Evolutionary conservation across 1,284 basidiomycete species (phyloP).

Genomic region (Trametes sp.): DNA sequence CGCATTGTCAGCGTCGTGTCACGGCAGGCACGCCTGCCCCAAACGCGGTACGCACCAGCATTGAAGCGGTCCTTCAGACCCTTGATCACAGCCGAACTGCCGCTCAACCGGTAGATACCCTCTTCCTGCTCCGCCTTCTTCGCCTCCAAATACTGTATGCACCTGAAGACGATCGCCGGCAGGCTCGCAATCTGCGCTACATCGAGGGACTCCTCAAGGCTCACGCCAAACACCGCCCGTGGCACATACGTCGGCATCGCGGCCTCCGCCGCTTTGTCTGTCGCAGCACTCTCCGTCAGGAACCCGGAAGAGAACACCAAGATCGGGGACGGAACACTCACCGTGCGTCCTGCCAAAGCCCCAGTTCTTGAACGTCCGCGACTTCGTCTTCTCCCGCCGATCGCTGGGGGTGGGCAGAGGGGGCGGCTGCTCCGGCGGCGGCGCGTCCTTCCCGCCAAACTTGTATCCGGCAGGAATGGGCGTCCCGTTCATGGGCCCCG

Average conservation of each 20-base stretch:
- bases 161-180: constrained; percentile 94
- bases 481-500: constrained; percentile 86
- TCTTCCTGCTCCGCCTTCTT: constrained; percentile 96
- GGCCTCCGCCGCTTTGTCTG: constrained; percentile 49
- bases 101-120: constrained; percentile 95
- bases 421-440: constrained; percentile 47
- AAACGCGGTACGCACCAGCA: constrained; percentile 58
- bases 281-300: constrained; percentile 1
- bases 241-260: constrained; percentile 54
- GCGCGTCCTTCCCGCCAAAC: constrained; percentile 76
- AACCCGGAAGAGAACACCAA: constrained; percentile 5
- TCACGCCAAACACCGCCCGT: constrained; percentile 89
- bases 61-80: constrained; percentile 94
- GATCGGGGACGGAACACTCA: constrained; percentile 35
- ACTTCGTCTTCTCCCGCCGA: constrained; percentile 89
- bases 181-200: constrained; percentile 90
- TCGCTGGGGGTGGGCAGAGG: constrained; percentile 54
- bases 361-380: constrained; percentile 90
- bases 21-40: constrained; percentile 1
- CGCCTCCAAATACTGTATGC: constrained; percentile 89
- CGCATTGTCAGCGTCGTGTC: constrained; percentile 22
- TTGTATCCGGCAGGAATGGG: constrained; percentile 91
- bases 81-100: constrained; percentile 95
- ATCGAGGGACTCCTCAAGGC: constrained; percentile 87
- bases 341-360: constrained; percentile 73